Evolutionary conservation across 768 basidiomycete genomes (phyloP), one percentile per base, ranked within the genome.

Genomic region (Trametes cubensis): DNA sequence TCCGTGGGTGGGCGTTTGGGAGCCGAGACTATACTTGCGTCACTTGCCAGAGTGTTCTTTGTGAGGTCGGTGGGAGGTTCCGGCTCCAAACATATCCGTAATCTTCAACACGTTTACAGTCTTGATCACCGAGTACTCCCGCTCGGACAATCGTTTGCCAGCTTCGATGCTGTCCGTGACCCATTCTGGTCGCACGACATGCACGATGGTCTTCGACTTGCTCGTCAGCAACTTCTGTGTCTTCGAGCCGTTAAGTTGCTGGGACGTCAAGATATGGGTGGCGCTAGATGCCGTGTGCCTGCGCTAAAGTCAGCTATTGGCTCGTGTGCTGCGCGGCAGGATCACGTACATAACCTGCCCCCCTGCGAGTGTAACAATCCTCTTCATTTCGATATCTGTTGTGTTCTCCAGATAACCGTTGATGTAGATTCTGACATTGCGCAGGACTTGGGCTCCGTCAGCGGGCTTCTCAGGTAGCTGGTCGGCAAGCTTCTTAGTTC

Each of bases 371-470:
- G 77, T 71, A 10, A 94, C 78, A 15, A 87, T 75, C 65, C 83
- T 78, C 74, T 86, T 92, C 78, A 94, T 85, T 73, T 94, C 90
- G 52, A 88, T 82, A 70, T 92, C 90, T 1, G 90, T 94, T 21
- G 89, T 90, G 46, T 81, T 80, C 30, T 78, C 79, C 60, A 91
- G 76, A 68, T 85, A 90, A 0, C 89, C 92, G 66, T 86, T 80
- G 68, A 90, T 86, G 65, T 90, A 90, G n/a, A 85, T 77, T 53
- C 80, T 79, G 49, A 84, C 80, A 66, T 82, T 68, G 77, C 61
- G 69, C 70, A 69, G 52, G 18, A 70, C 66, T 15, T 59, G 58
- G 8, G 39, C 60, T 17, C 67, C 66, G 30, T 61, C 60, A 34
- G 55, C 15, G 17, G 49, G 53, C 20, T 38, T 41, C 26, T 67